Evolutionary conservation across 2,329 filamentous ascomycete genomes (phyloP).

Genomic region (Verruconis gallopava): DNA sequence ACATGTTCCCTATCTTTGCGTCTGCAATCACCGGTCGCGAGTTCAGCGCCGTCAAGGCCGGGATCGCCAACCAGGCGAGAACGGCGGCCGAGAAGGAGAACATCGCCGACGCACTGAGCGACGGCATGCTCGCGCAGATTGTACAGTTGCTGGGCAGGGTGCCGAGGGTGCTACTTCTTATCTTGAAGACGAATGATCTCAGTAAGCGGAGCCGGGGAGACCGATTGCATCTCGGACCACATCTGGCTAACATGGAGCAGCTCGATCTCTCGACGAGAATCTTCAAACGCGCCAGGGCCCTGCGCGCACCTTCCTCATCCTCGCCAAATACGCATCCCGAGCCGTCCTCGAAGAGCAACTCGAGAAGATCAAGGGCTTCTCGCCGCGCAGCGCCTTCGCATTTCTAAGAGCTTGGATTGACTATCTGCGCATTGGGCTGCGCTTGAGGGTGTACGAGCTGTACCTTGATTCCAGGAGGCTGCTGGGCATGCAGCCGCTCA

Average conservation of each 20-base stretch:
- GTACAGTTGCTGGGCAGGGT: slow-evolving; percentile 81
- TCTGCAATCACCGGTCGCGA: slow-evolving; percentile 93
- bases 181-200: slow-evolving; percentile 94
- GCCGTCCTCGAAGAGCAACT: slow-evolving; percentile 50
- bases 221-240: too few species aligned
- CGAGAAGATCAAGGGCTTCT: slow-evolving; percentile 37
- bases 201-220: slow-evolving; percentile 41
- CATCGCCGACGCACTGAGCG: slow-evolving; percentile 73
- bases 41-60: slow-evolving; percentile 56
- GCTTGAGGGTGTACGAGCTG: slow-evolving; percentile 45
- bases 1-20: slow-evolving; percentile 89
- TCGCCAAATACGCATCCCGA: slow-evolving; percentile 49
- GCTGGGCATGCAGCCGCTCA: slow-evolving; percentile 29
- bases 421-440: slow-evolving; percentile 44
- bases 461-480: slow-evolving; percentile 39
- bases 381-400: slow-evolving; percentile 37
- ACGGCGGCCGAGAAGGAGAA: slow-evolving; percentile 59
- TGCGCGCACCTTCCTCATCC: slow-evolving; percentile 49
- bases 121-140: slow-evolving; percentile 77
- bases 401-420: slow-evolving; percentile 40
- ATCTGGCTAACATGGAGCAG: slow-evolving; percentile 19
- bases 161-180: slow-evolving; percentile 81
- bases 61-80: slow-evolving; percentile 36
- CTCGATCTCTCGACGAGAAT: slow-evolving; percentile 83
- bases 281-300: slow-evolving; percentile 58